Conservation (phyloP, 2,329 filamentous ascomycete genomes). For the Sarocladiaceae sp. region DNA sequence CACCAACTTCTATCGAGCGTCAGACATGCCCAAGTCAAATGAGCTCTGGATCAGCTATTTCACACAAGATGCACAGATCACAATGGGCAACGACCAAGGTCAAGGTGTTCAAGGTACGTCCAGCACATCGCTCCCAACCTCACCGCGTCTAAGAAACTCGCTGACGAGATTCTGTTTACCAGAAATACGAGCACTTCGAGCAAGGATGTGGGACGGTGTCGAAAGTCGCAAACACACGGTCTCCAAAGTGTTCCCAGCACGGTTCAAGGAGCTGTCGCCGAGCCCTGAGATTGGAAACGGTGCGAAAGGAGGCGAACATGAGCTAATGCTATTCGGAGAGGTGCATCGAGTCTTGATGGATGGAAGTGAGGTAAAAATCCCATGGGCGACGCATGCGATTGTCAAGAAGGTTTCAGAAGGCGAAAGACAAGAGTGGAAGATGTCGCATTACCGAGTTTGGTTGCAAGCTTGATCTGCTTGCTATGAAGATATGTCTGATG, state of each 20-base stretch:
- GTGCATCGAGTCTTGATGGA: slow-evolving; percentile 20
- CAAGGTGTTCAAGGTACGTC: slow-evolving; percentile 28
- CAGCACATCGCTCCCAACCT: not conserved
- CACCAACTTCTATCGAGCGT: slow-evolving; percentile 38
- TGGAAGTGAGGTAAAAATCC: slow-evolving; percentile 19
- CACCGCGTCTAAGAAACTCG: slow-evolving; percentile 9
- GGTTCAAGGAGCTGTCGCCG: slow-evolving; percentile 22
- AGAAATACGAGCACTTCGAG: slow-evolving; percentile 38
- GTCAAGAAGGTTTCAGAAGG: slow-evolving; percentile 20
- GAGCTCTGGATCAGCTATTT: slow-evolving; percentile 41
- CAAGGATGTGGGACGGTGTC: slow-evolving; percentile 39
- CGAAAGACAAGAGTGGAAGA: slow-evolving; percentile 26
- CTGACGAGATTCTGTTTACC: too few species aligned
- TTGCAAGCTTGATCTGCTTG: slow-evolving; percentile 22
- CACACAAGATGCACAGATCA: slow-evolving; percentile 33
- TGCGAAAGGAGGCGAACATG: slow-evolving; percentile 17
- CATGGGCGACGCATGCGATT: slow-evolving; percentile 28
- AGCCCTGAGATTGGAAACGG: not conserved
- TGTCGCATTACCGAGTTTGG: slow-evolving; percentile 28
- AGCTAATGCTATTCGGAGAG: slow-evolving; percentile 15
- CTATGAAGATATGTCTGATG: too few species aligned
- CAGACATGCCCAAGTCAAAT: slow-evolving; percentile 36
- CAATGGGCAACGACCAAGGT: slow-evolving; percentile 36
- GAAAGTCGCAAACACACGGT: slow-evolving; percentile 35
- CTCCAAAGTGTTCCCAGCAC: slow-evolving; percentile 36